Evolutionary conservation across 2,329 filamentous ascomycete genomes (phyloP).

Genomic region (Calonectria multiphialidica): DNA sequence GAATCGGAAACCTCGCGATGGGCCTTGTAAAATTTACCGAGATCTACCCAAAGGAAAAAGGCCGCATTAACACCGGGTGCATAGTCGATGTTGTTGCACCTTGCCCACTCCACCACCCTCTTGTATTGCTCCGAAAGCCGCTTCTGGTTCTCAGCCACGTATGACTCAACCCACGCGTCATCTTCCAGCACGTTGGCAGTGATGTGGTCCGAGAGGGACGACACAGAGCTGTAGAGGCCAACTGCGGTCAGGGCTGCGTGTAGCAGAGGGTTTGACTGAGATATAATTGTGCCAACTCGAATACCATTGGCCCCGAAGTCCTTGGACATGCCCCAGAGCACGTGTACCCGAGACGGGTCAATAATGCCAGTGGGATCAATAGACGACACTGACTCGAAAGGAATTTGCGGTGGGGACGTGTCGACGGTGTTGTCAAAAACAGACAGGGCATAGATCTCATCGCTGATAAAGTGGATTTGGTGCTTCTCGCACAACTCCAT

Average conservation of each 20-base stretch:
- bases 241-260: conserved; percentile 51
- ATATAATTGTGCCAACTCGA: conserved; percentile 63
- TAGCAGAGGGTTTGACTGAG: conserved; percentile 56
- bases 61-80: conserved; percentile 62
- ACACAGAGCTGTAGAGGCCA: conserved; percentile 58
- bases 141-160: conserved; percentile 56
- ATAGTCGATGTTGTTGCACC: conserved; percentile 56
- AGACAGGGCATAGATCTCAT: conserved; percentile 65
- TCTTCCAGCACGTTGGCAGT: conserved; percentile 58
- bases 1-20: conserved; percentile 26
- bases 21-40: conserved; percentile 49
- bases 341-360: conserved; percentile 62
- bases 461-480: conserved; percentile 64
- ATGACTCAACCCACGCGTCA: conserved; percentile 55
- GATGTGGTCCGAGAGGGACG: conserved; percentile 56
- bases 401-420: conserved; percentile 34
- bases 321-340: conserved; percentile 60
- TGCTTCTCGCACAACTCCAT: conserved; percentile 62
- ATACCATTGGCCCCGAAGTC: conserved; percentile 71
- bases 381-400: conserved; percentile 60
- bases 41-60: conserved; percentile 67
- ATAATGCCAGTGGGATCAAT: conserved; percentile 59
- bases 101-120: conserved; percentile 51
- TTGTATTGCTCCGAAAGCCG: conserved; percentile 54
- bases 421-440: conserved; percentile 57